Evolutionary conservation across 192 early-diverging fungal species (phyloP), one percentile per base, ranked within the genome.

Genomic region (Coemansia guatemalensis): DNA sequence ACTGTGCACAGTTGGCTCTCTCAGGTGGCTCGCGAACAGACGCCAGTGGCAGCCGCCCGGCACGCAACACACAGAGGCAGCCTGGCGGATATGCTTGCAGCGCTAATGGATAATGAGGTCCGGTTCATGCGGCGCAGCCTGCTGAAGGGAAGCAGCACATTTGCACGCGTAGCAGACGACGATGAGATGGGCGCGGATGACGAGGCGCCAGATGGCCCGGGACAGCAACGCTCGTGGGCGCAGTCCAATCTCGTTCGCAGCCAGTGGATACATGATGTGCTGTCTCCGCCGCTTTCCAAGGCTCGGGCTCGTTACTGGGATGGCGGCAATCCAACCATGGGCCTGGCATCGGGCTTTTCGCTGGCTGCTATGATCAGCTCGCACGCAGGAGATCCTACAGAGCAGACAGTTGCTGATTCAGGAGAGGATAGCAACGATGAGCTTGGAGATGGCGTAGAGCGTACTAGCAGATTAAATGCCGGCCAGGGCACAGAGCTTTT

Each of bases 101-200:
- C 35, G 20, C 49, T 69, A 14, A 69, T 75, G 73, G 73, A 75
- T 25, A 53, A 75, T n/a, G 73, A 75, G 29, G 67, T 75, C 49
- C 51, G 67, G 22, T 65, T 75, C 23, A 75, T 69, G 67, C 73
- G 73, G 12, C 73, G 66, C 25, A 75, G 62, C 23, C 44, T 59
- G 12, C 29, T 75, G 20, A 60, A 52, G 27, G 73, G 73, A 17
- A 57, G 57, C 52, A 60, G 56, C 12, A 51, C 58, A 17, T 53
- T 32, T 12, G 41, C 72, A 17, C 47, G 58, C 14, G 35, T 44
- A 17, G 22, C 35, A 12, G 73, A 61, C 14, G 71, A 58, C 12
- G 57, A 64, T 20, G 62, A 21, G 3, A 44, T 48, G 26, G n/a
- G 20, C 18, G 56, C 54, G 8, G 67, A 69, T 27, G 54, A 12